Percentiles rank a stretch among this genome's conserved stretches.
Conservation (phyloP, 2,329 filamentous ascomycete species). For the Ilyonectria destructans region DNA sequence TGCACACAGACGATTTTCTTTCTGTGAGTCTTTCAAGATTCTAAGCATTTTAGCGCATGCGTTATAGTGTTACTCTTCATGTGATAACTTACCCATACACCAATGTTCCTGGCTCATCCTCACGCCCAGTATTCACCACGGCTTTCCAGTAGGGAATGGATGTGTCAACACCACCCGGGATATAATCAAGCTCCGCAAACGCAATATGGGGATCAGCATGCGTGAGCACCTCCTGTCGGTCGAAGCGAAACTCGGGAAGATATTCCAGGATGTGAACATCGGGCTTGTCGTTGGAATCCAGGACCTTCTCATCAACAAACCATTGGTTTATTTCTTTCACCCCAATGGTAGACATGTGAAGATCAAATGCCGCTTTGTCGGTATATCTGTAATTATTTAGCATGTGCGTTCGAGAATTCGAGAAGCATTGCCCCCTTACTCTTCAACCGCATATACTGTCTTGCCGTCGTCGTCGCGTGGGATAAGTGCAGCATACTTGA, state of each 20-base stretch:
- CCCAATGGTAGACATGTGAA: slow-evolving; percentile 42
- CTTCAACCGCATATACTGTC: slow-evolving; percentile 48
- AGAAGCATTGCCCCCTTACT: slow-evolving; percentile 34
- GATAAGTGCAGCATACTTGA: slow-evolving; percentile 47
- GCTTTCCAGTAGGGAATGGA: slow-evolving; percentile 49
- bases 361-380: slow-evolving; percentile 46
- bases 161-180: slow-evolving; percentile 40
- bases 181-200: slow-evolving; percentile 49
- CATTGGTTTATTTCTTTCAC: slow-evolving; percentile 45
- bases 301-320: slow-evolving; percentile 35
- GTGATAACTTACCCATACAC: slow-evolving; percentile 39
- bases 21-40: slow-evolving; percentile 41
- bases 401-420: no score
- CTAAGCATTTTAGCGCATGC: background rate
- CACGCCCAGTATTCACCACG: slow-evolving; percentile 43
- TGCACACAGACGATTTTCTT: slow-evolving; percentile 42
- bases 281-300: slow-evolving; percentile 28
- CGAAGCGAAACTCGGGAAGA: slow-evolving; percentile 42
- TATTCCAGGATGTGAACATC: slow-evolving; percentile 42
- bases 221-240: slow-evolving; percentile 19
- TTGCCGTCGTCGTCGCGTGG: slow-evolving; percentile 48
- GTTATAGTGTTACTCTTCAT: background rate
- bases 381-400: slow-evolving; percentile 39
- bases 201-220: slow-evolving; percentile 46
- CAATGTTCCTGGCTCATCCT: slow-evolving; percentile 45